Conservation (phyloP, 2,329 filamentous ascomycete genomes). For the Microdochium nivale region DNA sequence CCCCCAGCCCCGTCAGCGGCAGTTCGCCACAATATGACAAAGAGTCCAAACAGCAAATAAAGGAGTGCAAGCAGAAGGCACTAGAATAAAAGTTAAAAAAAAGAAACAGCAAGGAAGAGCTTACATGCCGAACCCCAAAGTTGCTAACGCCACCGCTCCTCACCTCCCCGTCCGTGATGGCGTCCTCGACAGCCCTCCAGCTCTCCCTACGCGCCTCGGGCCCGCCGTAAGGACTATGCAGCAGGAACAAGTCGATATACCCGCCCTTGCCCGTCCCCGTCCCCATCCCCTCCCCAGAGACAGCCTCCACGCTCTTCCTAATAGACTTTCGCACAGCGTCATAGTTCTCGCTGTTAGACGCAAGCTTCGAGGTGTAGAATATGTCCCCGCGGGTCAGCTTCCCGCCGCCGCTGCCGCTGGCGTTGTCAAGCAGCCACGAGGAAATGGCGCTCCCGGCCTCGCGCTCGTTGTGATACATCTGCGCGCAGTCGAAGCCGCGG, state of each 20-base stretch:
- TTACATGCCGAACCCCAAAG: conserved; percentile 64
- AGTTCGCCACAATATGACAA: too few species aligned
- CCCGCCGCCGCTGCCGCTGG: conserved; percentile 32
- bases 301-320: conserved; percentile 50
- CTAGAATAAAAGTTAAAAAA: background rate
- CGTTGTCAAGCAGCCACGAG: conserved; percentile 39
- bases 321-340: conserved; percentile 60
- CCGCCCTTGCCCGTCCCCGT: conserved; percentile 30
- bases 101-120: conserved; percentile 17
- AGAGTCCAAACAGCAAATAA: background rate
- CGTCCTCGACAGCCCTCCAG: conserved; percentile 72
- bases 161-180: conserved; percentile 62
- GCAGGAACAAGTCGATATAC: conserved; percentile 71
- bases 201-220: conserved; percentile 58
- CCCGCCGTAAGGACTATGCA: conserved; percentile 74
- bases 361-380: conserved; percentile 75
- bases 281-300: background rate
- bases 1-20: too few species aligned
- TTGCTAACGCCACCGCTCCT: conserved; percentile 69
- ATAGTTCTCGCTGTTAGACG: conserved; percentile 55
- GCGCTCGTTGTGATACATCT: conserved; percentile 60
- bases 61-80: background rate
- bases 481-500: conserved; percentile 42
- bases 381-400: conserved; percentile 56
- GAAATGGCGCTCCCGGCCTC: conserved; percentile 59